Evolutionary conservation across 1,284 basidiomycete species (phyloP).

Genomic region (Moesziomyces globuligerus): DNA sequence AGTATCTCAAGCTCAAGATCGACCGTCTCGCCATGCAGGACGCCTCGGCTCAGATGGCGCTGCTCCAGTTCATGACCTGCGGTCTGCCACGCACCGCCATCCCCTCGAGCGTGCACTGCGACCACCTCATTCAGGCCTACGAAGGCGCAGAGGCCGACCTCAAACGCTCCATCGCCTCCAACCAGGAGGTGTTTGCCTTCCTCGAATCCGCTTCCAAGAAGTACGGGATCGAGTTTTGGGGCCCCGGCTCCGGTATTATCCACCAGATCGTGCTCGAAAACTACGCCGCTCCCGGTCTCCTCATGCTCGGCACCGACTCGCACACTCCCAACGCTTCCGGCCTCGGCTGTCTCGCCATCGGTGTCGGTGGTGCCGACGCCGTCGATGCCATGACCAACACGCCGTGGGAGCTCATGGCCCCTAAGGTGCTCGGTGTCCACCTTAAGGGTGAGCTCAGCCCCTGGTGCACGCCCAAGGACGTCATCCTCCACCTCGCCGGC

Average conservation of each 20-base stretch:
- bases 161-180: conserved; percentile 83
- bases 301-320: conserved; percentile 79
- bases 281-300: conserved; percentile 80
- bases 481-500: conserved; percentile 93
- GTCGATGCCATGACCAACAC: conserved; percentile 98
- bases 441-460: conserved; percentile 86
- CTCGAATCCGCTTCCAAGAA: conserved; percentile 92
- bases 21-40: conserved; percentile 99
- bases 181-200: conserved; percentile 98
- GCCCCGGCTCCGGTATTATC: conserved; percentile 84
- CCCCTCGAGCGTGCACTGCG: conserved; percentile 91
- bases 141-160: conserved; percentile 84
- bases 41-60: conserved; percentile 99
- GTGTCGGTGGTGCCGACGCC: conserved; percentile 97
- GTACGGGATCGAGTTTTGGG: conserved; percentile 89
- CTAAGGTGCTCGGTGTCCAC: conserved; percentile 82
- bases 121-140: conserved; percentile 75
- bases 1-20: conserved; percentile 88
- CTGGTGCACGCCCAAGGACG: conserved; percentile 96
- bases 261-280: conserved; percentile 98
- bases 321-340: conserved; percentile 99
- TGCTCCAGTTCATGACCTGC: conserved; percentile 98
- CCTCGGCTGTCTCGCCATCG: conserved; percentile 96
- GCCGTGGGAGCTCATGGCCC: conserved; percentile 97
- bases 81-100: conserved; percentile 86